phyloP scores from a whole-genome alignment of 306 rosid species.

The Hylodesmum podocarpum region DNA sequence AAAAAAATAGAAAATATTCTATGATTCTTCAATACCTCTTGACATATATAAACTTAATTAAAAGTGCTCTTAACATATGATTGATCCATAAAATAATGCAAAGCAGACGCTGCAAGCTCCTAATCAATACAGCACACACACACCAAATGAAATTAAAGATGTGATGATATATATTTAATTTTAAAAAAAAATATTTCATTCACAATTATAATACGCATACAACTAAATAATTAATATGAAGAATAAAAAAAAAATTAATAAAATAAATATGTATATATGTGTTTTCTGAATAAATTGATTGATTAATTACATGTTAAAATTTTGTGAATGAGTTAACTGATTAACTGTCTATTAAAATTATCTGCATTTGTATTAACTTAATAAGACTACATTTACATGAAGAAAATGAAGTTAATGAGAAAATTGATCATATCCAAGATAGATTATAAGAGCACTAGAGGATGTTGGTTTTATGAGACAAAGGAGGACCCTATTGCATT shows the following conservation, averaged over 20 bases:
- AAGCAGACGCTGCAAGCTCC: background rate
- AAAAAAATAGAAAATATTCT: background rate
- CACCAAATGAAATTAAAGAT: conserved; percentile 27
- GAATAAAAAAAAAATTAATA: too few species aligned
- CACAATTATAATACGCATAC: too few species aligned
- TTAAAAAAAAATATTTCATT: too few species aligned
- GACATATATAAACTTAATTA: background rate
- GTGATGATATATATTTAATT: too few species aligned
- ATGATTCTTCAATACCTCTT: background rate
- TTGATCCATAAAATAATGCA: conserved; percentile 15
- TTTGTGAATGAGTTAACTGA: too few species aligned
- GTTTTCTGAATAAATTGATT: too few species aligned
- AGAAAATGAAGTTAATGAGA: conserved; percentile 44
- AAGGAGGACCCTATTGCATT: conserved; percentile 49
- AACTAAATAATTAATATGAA: too few species aligned
- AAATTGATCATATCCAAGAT: conserved; percentile 61
- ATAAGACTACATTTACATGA: conserved; percentile 23
- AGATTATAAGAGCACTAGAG: conserved; percentile 66
- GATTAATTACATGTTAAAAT: too few species aligned
- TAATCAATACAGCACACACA: conserved; percentile 30
- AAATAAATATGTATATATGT: too few species aligned
- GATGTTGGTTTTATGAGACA: conserved; percentile 78
- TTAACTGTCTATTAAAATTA: too few species aligned
- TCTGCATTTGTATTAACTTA: too few species aligned
- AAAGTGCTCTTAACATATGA: conserved; percentile 6